These are phyloP conservation scores for Alternaria alternata DNA, from an alignment of 2,329 filamentous ascomycete genomes.

Conservation along the genomic window DNA sequence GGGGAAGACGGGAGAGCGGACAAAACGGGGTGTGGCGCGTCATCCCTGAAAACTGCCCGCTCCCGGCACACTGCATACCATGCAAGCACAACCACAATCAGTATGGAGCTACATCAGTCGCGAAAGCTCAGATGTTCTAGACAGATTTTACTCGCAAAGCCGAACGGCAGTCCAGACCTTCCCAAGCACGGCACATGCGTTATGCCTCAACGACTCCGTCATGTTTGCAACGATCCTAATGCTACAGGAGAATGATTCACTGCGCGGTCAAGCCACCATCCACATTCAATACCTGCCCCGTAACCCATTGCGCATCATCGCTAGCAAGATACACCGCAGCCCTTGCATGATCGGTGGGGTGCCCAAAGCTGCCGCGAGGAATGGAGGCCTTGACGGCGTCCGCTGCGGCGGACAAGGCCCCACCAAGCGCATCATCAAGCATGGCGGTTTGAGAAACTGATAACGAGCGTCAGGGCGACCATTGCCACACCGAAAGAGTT, in stretches of 20 bases:
- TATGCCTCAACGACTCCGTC: no score
- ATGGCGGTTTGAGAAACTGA: conserved; percentile 47
- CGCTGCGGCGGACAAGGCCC: no score
- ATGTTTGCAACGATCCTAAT: no score
- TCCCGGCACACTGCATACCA: not conserved
- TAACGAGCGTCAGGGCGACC: not conserved
- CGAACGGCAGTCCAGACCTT: not conserved
- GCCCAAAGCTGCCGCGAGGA: no score
- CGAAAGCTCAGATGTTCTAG: not conserved
- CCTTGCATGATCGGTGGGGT: no score
- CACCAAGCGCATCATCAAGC: conserved; percentile 14
- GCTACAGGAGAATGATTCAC: no score
- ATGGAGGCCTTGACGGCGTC: no score
- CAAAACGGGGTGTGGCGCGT: not conserved
- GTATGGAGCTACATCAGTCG: not conserved
- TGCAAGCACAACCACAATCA: not conserved
- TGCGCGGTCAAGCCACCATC: no score
- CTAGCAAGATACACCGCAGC: no score
- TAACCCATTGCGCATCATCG: conserved; percentile 50
- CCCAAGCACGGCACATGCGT: not conserved
- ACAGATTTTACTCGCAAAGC: not conserved
- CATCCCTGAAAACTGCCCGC: not conserved
- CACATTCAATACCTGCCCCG: conserved; percentile 33
- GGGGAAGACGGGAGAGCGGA: not conserved
- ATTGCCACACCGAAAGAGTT: not conserved